Evolutionary conservation across 2,329 filamentous ascomycete genomes (phyloP).

Genomic region (Pestalotiopsis sp.): DNA sequence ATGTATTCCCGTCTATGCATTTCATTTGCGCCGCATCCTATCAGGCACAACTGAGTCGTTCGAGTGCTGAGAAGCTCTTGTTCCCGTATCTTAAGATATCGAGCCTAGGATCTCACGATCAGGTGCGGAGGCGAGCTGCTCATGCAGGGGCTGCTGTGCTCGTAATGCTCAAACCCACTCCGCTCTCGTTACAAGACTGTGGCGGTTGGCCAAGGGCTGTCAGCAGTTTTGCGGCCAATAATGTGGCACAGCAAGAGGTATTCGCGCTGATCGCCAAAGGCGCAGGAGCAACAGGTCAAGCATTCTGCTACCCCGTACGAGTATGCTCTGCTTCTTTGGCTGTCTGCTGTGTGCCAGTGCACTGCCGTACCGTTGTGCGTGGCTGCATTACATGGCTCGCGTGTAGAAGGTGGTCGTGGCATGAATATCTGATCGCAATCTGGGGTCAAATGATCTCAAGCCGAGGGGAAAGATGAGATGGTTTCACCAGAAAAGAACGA

Average conservation of each 20-base stretch:
- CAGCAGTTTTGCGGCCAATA: not conserved
- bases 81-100: not conserved
- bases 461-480: not conserved
- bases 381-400: not conserved
- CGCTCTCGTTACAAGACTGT: not conserved
- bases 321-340: not conserved
- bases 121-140: not conserved
- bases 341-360: too few relatives aligned
- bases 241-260: not conserved
- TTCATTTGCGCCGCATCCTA: not conserved
- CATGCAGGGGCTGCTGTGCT: not conserved
- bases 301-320: not conserved
- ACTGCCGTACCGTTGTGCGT: not conserved
- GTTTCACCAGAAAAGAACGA: slow-evolving; percentile 6
- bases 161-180: not conserved
- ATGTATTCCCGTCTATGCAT: not conserved
- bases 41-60: not conserved
- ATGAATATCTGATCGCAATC: not conserved
- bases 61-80: not conserved
- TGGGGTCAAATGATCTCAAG: slow-evolving; percentile 1
- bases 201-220: not conserved
- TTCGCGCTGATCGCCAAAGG: not conserved
- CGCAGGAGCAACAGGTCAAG: not conserved
- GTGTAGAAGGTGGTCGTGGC: not conserved
- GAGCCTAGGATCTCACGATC: not conserved